Percentiles rank a stretch among this genome's conserved stretches.
Evolutionary conservation across 1,284 basidiomycete species (phyloP).

Genomic region (Anthracocystis panici-leucophaei): DNA sequence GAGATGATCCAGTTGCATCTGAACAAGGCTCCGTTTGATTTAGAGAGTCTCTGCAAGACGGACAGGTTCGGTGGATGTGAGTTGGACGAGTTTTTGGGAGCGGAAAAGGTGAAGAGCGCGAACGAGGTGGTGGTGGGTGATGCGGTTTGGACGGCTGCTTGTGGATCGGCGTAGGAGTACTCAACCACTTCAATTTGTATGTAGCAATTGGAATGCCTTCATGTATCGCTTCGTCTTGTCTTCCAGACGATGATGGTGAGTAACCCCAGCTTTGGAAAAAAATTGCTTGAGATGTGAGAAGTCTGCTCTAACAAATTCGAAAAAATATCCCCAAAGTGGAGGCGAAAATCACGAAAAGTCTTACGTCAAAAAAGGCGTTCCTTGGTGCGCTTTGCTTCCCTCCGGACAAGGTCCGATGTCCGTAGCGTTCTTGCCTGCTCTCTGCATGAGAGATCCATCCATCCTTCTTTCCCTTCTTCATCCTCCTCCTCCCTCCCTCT

Average conservation of each 20-base stretch:
- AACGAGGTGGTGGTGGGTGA: conserved; percentile 27
- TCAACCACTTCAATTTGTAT: neutral
- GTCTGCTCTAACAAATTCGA: no score
- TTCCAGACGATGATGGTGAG: no score
- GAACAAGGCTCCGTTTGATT: conserved; percentile 71
- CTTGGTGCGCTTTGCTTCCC: neutral
- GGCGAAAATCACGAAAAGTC: neutral
- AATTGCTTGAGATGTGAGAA: no score
- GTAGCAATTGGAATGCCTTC: no score
- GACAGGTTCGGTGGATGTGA: conserved; percentile 27
- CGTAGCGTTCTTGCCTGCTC: neutral
- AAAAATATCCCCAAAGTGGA: no score
- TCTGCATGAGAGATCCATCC: no score
- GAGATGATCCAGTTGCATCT: conserved; percentile 72
- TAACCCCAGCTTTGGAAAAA: no score
- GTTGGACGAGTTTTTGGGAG: conserved; percentile 15
- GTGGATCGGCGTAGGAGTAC: conserved; percentile 12
- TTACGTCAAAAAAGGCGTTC: conserved; percentile 4
- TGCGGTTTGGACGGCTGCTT: conserved; percentile 31
- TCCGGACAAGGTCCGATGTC: conserved; percentile 21
- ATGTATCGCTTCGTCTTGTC: neutral
- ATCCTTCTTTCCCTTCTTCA: no score
- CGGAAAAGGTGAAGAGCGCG: conserved; percentile 23
- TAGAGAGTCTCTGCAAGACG: conserved; percentile 19
- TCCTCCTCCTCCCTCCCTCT: neutral